Percentiles rank a stretch among this genome's conserved stretches.
Evolutionary conservation across 2,329 filamentous ascomycete species (phyloP).

Genomic region (Fusarium lyarnte): DNA sequence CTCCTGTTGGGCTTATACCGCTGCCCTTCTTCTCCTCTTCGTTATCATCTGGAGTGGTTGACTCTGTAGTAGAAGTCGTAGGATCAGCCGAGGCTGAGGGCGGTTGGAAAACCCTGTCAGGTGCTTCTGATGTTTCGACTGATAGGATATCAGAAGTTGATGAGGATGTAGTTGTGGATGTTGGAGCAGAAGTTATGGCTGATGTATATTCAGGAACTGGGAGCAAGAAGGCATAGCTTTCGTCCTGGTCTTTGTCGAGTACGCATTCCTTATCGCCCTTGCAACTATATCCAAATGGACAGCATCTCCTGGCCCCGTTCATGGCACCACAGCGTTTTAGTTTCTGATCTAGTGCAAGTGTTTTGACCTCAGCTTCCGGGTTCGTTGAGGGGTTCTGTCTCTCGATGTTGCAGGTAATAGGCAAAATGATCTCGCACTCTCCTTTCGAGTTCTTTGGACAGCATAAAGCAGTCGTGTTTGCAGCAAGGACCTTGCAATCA

Average conservation of each 20-base stretch:
- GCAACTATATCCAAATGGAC: slow-evolving; percentile 42
- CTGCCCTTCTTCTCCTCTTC: slow-evolving; percentile 6
- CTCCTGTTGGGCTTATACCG: slow-evolving; percentile 30
- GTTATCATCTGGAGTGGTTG: slow-evolving; percentile 12
- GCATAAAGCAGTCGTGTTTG: slow-evolving; percentile 42
- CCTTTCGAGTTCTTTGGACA: slow-evolving; percentile 34
- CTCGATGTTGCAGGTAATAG: slow-evolving; percentile 36
- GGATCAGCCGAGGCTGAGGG: slow-evolving; percentile 10
- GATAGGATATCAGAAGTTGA: slow-evolving; percentile 19
- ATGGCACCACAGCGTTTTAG: slow-evolving; percentile 33
- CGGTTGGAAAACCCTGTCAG: slow-evolving; percentile 11
- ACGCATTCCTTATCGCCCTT: slow-evolving; percentile 28
- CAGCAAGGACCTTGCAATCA: slow-evolving; percentile 38
- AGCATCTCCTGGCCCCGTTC: slow-evolving; percentile 31
- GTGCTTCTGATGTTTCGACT: slow-evolving; percentile 33
- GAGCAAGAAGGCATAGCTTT: slow-evolving; percentile 34
- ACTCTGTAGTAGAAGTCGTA: slow-evolving; percentile 10
- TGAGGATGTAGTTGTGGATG: slow-evolving; percentile 9
- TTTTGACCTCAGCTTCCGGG: slow-evolving; percentile 35
- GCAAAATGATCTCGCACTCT: slow-evolving; percentile 30
- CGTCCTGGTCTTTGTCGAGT: slow-evolving; percentile 34
- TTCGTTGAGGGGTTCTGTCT: slow-evolving; percentile 29
- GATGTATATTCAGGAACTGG: slow-evolving; percentile 25
- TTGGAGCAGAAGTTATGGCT: neutral
- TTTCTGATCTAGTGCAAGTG: slow-evolving; percentile 28